Percentiles rank a stretch among this genome's conserved stretches.
phyloP scores from a whole-genome alignment of 2,329 filamentous ascomycete genomes.

The Calycina herbarum region DNA sequence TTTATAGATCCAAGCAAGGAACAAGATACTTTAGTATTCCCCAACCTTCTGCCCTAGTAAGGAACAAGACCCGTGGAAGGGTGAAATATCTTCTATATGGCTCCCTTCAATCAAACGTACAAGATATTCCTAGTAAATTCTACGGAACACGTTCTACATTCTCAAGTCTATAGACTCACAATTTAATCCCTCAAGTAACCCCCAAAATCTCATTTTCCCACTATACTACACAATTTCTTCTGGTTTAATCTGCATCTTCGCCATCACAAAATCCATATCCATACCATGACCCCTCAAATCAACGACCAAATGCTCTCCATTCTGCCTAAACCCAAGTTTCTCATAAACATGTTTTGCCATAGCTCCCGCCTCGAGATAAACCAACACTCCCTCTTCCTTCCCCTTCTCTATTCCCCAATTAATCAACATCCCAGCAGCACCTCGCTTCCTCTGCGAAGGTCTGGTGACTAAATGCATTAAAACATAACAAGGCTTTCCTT shows the following conservation, averaged over 20 bases:
- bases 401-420: background rate
- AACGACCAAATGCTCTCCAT: background rate
- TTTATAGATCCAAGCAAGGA: too few relatives aligned
- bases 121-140: too few relatives aligned
- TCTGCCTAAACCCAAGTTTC: background rate
- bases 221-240: too few relatives aligned
- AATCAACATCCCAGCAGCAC: conserved; percentile 4
- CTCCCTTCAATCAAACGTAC: too few relatives aligned
- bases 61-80: too few relatives aligned
- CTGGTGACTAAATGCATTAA: background rate
- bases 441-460: background rate
- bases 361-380: background rate
- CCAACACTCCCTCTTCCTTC: background rate
- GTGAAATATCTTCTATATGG: too few relatives aligned
- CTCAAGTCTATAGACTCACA: too few relatives aligned
- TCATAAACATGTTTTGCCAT: background rate
- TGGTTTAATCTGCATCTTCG: background rate
- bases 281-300: background rate
- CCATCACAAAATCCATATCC: conserved; percentile 3
- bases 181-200: too few relatives aligned
- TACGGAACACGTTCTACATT: too few relatives aligned
- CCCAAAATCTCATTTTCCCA: too few relatives aligned
- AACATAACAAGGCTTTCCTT: background rate
- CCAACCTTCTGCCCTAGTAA: too few relatives aligned
- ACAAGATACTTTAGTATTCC: too few relatives aligned